Evolutionary conservation across 306 rosid species (phyloP), one percentile per base, ranked within the genome.

Genomic region (Carpinus viminea): DNA sequence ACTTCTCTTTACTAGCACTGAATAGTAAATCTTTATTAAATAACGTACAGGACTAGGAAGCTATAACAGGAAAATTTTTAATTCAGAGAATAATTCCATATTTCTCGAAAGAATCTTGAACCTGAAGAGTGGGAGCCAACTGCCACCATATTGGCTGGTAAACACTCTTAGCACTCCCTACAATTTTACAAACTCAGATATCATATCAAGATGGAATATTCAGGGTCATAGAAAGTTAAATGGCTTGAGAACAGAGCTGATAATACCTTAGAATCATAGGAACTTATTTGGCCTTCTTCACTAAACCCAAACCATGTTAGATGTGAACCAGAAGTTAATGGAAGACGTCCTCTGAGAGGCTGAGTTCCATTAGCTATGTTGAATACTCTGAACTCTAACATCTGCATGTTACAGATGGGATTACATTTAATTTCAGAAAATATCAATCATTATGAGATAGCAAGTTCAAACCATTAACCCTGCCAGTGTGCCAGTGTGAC

Each of bases 121-220:
- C 99, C 98, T 95, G 90, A 95, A 95, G 82, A 93, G 88, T 48
- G 99, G 99, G 56, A 90, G 78, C 98, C 99, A 93, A 84, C 90
- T 91, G 76, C 99, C 98, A 41, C 96, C 99, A 84, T 84, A 93
- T 86, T 93, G 93, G 65, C 83, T 86, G 28, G 93, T 85, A 84
- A 87, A 93, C 79, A 88, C 89, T 86, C 99, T 89, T 57, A 95
- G 85, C 76, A 90, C 88, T 11, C 99, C 97, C 98, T 94, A 79
- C 72, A 74, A 59, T 74, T n/a, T 73, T 17, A 61, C 43, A 62
- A 38, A 70, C 55, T 82, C 66, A 77, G 83, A 59, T 68, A 55
- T 76, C 50, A 74, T 64, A 47, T 47, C 65, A 70, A 28, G 75
- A 78, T 77, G 65, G 61, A 71, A n/a, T 78, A 47, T 55, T 26